Evolutionary conservation across 2,329 filamentous ascomycete genomes (phyloP), one percentile per base, ranked within the genome.

Genomic region (Sodiomyces alkalinus): DNA sequence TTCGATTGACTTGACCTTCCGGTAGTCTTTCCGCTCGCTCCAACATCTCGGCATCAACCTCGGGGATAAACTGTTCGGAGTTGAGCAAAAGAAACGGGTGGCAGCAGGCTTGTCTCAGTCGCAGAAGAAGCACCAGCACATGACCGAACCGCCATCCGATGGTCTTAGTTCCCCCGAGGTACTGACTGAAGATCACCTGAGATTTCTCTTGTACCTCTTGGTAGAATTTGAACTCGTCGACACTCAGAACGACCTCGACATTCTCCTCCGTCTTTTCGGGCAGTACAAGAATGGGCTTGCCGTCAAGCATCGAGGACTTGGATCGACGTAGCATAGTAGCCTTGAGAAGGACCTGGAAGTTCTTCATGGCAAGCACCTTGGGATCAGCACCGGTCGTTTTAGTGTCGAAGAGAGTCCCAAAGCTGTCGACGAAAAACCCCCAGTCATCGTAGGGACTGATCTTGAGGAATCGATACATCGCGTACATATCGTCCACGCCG

Each of bases 301-400:
- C 85, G 45, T 93, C 76, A 30, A 92, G 75, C 37, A 68, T 56
- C 1, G 82, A 83, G 19, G 69, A 64, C 52, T 93, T 93, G 31
- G 76, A 86, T 13, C 86, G 76, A 17, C 85, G 77, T 27, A 93
- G 62, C 54, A 92, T 75, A 26, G 86, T 73, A 1, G 80, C 78
- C 42, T 81, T 83, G 20, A 92, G 65, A 5, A 93, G 52, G 5
- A 72, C 71, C 33, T 82, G 81, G 5, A 93, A 55, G 39, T 74
- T 70, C 28, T 55, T 55, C 74, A 92, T 82, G 3, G 75, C 74
- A 34, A 68, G 68, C 7, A 52, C 56, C 26, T 62, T 60, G 31
- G 73, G 71, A 29, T 71, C 62, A 3, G 55, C 45, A 16, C 40
- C 44, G 20, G 17, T 16, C 17, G 19, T 27, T 8, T n/a, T 8